Evolutionary conservation across 768 basidiomycete genomes (phyloP).

Genomic region (Inosperma sp.): DNA sequence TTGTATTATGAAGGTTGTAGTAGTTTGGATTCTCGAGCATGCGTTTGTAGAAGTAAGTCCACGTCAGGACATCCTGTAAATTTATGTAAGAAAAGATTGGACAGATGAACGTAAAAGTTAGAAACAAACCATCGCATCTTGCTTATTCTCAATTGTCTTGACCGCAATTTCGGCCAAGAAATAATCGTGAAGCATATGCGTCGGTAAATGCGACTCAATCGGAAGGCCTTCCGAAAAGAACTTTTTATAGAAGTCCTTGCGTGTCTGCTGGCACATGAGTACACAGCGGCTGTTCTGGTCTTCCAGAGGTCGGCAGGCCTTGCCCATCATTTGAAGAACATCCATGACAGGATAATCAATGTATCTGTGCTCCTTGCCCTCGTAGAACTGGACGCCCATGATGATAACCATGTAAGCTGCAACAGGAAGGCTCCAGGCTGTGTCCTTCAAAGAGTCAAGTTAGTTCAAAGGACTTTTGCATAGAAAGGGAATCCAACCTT

Average conservation of each 20-base stretch:
- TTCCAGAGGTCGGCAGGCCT: slow-evolving; percentile 86
- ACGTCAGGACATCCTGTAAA: slow-evolving; percentile 86
- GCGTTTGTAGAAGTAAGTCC: slow-evolving; percentile 97
- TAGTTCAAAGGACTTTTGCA: background rate
- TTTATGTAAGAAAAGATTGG: slow-evolving; percentile 4
- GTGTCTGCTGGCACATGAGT: slow-evolving; percentile 94
- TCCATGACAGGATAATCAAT: slow-evolving; percentile 98
- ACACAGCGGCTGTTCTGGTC: slow-evolving; percentile 92
- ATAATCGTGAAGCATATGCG: slow-evolving; percentile 89
- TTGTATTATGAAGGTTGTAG: slow-evolving; percentile 92
- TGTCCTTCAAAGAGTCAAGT: slow-evolving; percentile 53
- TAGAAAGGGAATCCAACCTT: slow-evolving; percentile 50
- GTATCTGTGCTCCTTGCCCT: slow-evolving; percentile 97
- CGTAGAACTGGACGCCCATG: slow-evolving; percentile 97
- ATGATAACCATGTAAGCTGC: slow-evolving; percentile 97
- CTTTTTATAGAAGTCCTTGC: slow-evolving; percentile 99
- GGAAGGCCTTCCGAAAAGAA: slow-evolving; percentile 96
- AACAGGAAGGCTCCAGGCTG: slow-evolving; percentile 92
- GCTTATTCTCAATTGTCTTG: slow-evolving; percentile 98
- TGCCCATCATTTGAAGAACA: slow-evolving; percentile 98
- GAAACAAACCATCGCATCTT: slow-evolving; percentile 80
- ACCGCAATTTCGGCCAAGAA: slow-evolving; percentile 98
- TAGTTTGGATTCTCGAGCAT: slow-evolving; percentile 98
- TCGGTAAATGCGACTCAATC: slow-evolving; percentile 92
- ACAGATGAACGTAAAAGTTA: background rate